Evolutionary conservation across 2,329 filamentous ascomycete species (phyloP).

Genomic region (Microascus cirrosus): DNA sequence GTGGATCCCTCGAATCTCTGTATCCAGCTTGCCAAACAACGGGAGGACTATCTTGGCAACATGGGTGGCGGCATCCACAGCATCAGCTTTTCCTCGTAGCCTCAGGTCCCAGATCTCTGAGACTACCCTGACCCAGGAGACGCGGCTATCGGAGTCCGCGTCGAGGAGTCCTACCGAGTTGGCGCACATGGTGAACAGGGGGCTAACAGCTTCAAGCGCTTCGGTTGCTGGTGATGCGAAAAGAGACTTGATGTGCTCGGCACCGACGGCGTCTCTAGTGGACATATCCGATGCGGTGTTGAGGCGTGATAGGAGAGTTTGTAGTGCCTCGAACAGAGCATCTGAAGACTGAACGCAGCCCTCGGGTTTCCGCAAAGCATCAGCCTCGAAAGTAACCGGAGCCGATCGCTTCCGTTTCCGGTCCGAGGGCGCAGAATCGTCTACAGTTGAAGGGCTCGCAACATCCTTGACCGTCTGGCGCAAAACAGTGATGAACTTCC

Average conservation of each 20-base stretch:
- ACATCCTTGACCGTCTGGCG: conserved; percentile 54
- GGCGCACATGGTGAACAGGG: conserved; percentile 33
- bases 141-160: conserved; percentile 23
- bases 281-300: conserved; percentile 19
- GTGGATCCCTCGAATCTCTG: conserved; percentile 1
- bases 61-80: conserved; percentile 33
- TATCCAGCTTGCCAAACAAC: conserved; percentile 14
- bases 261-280: conserved; percentile 37
- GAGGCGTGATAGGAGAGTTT: conserved; percentile 32
- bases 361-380: conserved; percentile 23
- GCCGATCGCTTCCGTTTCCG: conserved; percentile 34
- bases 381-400: conserved; percentile 23
- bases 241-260: conserved; percentile 46
- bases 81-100: conserved; percentile 35
- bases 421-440: conserved; percentile 9
- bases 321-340: conserved; percentile 35
- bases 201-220: conserved; percentile 30
- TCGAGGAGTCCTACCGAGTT: conserved; percentile 20
- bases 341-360: conserved; percentile 34
- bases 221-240: conserved; percentile 39
- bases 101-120: conserved; percentile 41
- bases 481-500: conserved; percentile 55
- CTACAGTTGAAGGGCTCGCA: conserved; percentile 16
- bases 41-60: conserved; percentile 26
- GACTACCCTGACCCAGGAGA: conserved; percentile 35